A percentile compares a stretch with the other conserved stretches of the same genome.
phyloP scores from a whole-genome alignment of 1,284 basidiomycete species.

The Amylostereum areolatum region DNA sequence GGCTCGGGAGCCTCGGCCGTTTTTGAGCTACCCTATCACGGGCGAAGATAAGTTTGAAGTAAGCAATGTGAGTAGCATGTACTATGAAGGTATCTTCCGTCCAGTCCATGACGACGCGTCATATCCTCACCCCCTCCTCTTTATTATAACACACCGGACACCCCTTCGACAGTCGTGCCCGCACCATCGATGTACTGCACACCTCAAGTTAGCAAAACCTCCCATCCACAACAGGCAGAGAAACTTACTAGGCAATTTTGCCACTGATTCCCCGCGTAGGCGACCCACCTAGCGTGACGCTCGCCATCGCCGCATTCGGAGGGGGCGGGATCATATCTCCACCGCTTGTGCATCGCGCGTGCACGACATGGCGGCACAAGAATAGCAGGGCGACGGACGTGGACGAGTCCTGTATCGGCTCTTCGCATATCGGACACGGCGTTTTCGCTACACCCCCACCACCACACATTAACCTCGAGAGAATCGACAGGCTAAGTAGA shows the following conservation, averaged over 20 bases:
- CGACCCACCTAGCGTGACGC: no score
- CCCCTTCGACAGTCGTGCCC: conserved; percentile 54
- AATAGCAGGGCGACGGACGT: conserved; percentile 67
- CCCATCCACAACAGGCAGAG: not conserved
- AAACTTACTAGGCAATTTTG: conserved; percentile 69
- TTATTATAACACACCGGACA: conserved; percentile 73
- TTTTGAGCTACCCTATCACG: no score
- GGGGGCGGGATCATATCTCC: conserved; percentile 49
- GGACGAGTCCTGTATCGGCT: conserved; percentile 52
- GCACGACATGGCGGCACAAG: conserved; percentile 83
- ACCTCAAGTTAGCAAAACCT: conserved; percentile 2
- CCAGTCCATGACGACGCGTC: no score
- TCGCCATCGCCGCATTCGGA: conserved; percentile 39
- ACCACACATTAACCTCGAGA: not conserved
- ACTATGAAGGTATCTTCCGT: no score
- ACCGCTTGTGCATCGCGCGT: conserved; percentile 63
- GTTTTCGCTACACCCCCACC: conserved; percentile 42
- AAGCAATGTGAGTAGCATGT: no score
- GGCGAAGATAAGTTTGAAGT: no score
- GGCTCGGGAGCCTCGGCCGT: no score
- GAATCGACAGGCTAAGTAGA: not conserved
- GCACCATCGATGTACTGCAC: conserved; percentile 63
- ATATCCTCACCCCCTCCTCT: conserved; percentile 45
- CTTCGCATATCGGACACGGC: conserved; percentile 61
- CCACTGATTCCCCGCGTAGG: conserved; percentile 47